phyloP scores from a whole-genome alignment of 2,329 filamentous ascomycete genomes.

The Monilinia laxa region DNA sequence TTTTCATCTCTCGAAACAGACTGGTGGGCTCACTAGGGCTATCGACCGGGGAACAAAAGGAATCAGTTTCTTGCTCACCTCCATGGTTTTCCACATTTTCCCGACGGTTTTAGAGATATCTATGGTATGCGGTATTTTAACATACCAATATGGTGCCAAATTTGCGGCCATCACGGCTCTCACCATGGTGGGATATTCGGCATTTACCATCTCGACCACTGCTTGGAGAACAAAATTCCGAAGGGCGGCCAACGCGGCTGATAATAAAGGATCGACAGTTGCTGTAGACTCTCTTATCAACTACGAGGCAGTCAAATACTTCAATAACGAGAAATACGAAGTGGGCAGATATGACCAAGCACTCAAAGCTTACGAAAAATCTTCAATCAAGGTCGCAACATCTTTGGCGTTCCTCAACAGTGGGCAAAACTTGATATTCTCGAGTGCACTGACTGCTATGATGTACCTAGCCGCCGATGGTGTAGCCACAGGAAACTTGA shows the following conservation, averaged over 20 bases:
- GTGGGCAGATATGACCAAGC: conserved; percentile 87
- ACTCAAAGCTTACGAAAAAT: conserved; percentile 81
- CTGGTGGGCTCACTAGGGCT: conserved; percentile 86
- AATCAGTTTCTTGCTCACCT: conserved; percentile 93
- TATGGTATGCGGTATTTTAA: conserved; percentile 94
- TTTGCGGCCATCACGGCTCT: conserved; percentile 87
- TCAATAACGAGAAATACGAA: conserved; percentile 98
- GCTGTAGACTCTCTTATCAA: conserved; percentile 97
- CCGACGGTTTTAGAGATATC: conserved; percentile 92
- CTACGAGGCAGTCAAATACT: conserved; percentile 99
- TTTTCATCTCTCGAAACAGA: conserved; percentile 93
- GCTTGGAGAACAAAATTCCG: conserved; percentile 97
- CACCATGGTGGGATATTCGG: conserved; percentile 92
- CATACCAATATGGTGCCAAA: conserved; percentile 88
- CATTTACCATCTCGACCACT: conserved; percentile 96
- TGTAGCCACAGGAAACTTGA: conserved; percentile 76
- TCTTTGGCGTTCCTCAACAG: conserved; percentile 90
- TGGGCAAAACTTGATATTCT: conserved; percentile 97
- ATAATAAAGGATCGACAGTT: conserved; percentile 92
- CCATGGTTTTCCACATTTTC: conserved; percentile 97
- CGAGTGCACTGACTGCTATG: conserved; percentile 88
- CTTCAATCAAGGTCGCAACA: conserved; percentile 94
- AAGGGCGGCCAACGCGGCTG: conserved; percentile 90
- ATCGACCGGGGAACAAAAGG: conserved; percentile 98
- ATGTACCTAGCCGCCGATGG: conserved; percentile 96